Evolutionary conservation across 495 filamentous ascomycete species (phyloP), one percentile per base, ranked within the genome.

Genomic region (Oidiodendron maius): DNA sequence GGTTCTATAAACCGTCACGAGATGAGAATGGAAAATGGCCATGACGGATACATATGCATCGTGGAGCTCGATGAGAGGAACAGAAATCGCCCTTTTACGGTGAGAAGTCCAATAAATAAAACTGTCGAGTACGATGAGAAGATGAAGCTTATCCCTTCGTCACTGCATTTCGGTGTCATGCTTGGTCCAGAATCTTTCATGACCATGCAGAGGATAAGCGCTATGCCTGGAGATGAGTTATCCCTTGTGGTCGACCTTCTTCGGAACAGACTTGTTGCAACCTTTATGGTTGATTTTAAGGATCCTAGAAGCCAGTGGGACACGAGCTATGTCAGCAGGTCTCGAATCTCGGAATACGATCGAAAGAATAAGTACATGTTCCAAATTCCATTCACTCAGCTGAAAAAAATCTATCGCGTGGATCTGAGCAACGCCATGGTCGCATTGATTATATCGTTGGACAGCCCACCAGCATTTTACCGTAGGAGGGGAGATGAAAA

Each of bases 401-500:
- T 93, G 26, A 64, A 74, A 21, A 64, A 64, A 2, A 66, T 95
- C 1, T 65, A 79, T 50, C 68, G 75, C 40, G 56, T 71, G 1
- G 57, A 66, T 16, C 38, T 56, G 1, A 58, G 70, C 13, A 40
- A 61, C 3, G 32, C 52, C 0, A 57, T 61, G 0, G 64, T 71
- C 25, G 56, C 59, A 0, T 59, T 88, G 3, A 56, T 89, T 10
- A 77, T 89, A 12, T 62, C 76, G 0, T 60, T 93, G 18, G 69
- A 77, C 4, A 75, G 72, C 24, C 81, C 93, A 3, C 84, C 90
- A 0, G 52, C 75, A 2, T 82, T 81, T 55, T 89, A 74, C 44
- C 59, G 55, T 3, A 79, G 80, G 50, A 61, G 73, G 4, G 55
- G 64, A 1, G 58, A 80, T 23, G 56, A 64, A 13, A 53, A 36